Conservation (phyloP, 2,329 filamentous ascomycete species). For the Sporothrix curviconia region DNA sequence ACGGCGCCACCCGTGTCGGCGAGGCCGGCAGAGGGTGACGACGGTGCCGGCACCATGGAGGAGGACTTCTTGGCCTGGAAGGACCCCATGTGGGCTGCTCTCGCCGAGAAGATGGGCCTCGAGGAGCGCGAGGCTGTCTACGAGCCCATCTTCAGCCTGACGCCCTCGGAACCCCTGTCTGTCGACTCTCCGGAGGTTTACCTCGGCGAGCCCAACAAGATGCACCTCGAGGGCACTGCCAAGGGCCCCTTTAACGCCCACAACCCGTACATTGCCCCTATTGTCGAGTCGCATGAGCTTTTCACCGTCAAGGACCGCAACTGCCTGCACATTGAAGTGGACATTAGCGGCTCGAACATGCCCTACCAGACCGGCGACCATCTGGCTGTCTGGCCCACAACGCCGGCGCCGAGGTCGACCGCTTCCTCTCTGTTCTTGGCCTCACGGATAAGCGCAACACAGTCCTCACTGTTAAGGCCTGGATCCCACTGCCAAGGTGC, state of each 20-base stretch:
- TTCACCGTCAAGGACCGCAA: slow-evolving; percentile 87
- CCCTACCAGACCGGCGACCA: slow-evolving; percentile 96
- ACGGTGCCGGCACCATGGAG: slow-evolving; percentile 98
- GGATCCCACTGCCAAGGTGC: slow-evolving; percentile 92
- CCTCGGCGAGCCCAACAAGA: slow-evolving; percentile 91
- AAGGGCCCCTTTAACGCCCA: slow-evolving; percentile 93
- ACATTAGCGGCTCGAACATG: slow-evolving; percentile 81
- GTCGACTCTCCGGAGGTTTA: slow-evolving; percentile 77
- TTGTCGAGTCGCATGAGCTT: slow-evolving; percentile 81
- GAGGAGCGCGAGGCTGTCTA: slow-evolving; percentile 96
- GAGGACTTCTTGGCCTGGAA: slow-evolving; percentile 99
- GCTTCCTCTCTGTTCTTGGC: slow-evolving; percentile 74
- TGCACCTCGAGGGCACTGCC: slow-evolving; percentile 77
- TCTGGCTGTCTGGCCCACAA: slow-evolving; percentile 95
- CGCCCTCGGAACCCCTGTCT: slow-evolving; percentile 66
- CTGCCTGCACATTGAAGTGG: slow-evolving; percentile 93
- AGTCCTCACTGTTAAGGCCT: slow-evolving; percentile 87
- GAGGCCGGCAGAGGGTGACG: slow-evolving; percentile 90
- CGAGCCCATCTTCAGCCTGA: slow-evolving; percentile 82
- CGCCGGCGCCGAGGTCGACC: slow-evolving; percentile 82
- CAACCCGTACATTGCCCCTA: slow-evolving; percentile 94
- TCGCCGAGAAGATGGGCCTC: slow-evolving; percentile 75
- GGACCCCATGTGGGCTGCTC: slow-evolving; percentile 92
- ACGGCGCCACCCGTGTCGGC: slow-evolving; percentile 80
- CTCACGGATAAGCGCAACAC: slow-evolving; percentile 69